These are phyloP conservation scores for Saccharomyces pastorianus DNA, from an alignment of 1,139 yeast genomes.

Conservation along the genomic window DNA sequence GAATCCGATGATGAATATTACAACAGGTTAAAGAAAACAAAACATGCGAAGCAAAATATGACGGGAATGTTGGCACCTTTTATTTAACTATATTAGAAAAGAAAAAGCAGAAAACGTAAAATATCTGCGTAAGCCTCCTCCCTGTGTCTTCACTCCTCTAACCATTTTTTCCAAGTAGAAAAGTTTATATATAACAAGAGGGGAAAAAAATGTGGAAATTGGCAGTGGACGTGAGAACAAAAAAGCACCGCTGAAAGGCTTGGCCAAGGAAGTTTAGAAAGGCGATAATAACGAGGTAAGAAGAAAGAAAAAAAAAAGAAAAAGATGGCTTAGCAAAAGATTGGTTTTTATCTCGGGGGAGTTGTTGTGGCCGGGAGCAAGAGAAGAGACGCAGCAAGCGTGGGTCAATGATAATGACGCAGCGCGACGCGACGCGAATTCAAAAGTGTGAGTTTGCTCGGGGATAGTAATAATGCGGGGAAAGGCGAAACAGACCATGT, in stretches of 20 bases:
- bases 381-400: background rate
- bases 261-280: background rate
- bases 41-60: background rate
- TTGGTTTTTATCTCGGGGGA: background rate
- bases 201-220: background rate
- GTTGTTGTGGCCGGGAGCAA: background rate
- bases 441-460: background rate
- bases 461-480: background rate
- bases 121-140: background rate
- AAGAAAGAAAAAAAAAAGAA: background rate
- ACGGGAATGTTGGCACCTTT: background rate
- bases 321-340: background rate
- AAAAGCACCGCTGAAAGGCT: background rate
- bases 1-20: background rate
- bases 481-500: background rate
- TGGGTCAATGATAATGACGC: background rate
- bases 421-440: background rate
- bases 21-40: background rate
- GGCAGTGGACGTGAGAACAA: background rate
- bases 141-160: background rate
- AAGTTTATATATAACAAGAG: background rate
- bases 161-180: background rate
- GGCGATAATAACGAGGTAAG: background rate
- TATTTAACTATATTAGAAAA: background rate
- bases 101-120: background rate